A percentile compares a stretch with the other conserved stretches of the same genome.
Evolutionary conservation across 129 eudicot species (phyloP).

Genomic region (Pseudognaphalium luteoalbum): DNA sequence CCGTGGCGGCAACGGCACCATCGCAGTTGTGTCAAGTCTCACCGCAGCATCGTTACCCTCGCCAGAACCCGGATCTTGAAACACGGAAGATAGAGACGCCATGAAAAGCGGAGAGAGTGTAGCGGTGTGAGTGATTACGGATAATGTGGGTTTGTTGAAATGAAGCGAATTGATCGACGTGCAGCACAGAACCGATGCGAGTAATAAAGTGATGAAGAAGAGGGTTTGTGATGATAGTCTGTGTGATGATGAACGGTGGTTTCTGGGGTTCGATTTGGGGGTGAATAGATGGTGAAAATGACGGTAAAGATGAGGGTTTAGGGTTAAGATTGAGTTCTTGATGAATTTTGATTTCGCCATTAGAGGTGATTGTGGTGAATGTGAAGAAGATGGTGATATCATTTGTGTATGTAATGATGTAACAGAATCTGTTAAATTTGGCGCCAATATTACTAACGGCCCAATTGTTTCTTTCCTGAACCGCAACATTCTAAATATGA

Average conservation of each 20-base stretch:
- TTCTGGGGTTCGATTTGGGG: constrained; percentile 44
- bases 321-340: constrained; percentile 39
- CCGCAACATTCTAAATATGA: too few species aligned
- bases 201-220: constrained; percentile 37
- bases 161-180: constrained; percentile 26
- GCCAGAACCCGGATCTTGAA: constrained; percentile 16
- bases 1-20: constrained; percentile 63
- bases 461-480: constrained; percentile 1
- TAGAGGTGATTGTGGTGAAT: constrained; percentile 23
- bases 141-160: constrained; percentile 25
- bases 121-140: constrained; percentile 37
- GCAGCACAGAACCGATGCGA: constrained; percentile 36
- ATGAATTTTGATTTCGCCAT: constrained; percentile 55
- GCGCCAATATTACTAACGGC: constrained; percentile 30
- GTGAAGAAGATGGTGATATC: constrained; percentile 7
- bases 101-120: constrained; percentile 38
- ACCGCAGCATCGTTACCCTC: constrained; percentile 20
- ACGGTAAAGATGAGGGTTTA: constrained; percentile 40
- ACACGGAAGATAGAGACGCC: constrained; percentile 41
- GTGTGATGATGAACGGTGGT: constrained; percentile 19
- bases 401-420: background rate
- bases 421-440: constrained; percentile 36
- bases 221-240: constrained; percentile 13
- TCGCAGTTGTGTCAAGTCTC: constrained; percentile 39
- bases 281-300: constrained; percentile 45